Base-by-base conservation (phyloP, 129 eudicot species). In the Saposhnikovia divaricata region DNA sequence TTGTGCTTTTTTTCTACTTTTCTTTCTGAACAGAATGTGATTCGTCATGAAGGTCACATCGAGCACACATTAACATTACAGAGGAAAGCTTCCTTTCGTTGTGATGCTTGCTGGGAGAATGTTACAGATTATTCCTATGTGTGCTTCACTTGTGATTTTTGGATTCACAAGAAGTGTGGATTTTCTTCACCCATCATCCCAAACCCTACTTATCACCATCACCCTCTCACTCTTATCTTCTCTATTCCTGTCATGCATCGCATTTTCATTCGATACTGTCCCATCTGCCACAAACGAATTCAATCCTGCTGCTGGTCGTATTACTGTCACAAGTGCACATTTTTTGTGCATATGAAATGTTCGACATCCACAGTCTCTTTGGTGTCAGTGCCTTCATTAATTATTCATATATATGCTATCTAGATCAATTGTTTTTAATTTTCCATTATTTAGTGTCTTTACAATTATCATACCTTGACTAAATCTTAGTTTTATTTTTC, bases 301-400 rank as follows among this genome's bases (percentile, higher is more conserved):
- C 38, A 9, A 3, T 9, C 38, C 28, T 21, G 9, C 9, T 21
- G 18, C 71, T 63, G 71, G 71, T 28, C 18, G 12, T 63, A 63
- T 63, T 63, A 63, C 39, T 63, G 71, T 27, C 71, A 63, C 37
- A 63, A 63, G 28, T 63, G 71, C 71, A 63, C 71, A 10, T 9
- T n/a, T 63, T 63, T 27, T 63, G 71, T 63, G 71, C 71, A 63
- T 63, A 63, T 63, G 38, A 11, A 10, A 63, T 63, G 71, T 63
- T 9, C 39, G 3, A 25, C 39, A 2, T 12, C 39, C 71, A 63
- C 6, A 63, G 38, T n/a, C 7, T 27, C 71, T 25, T 6, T 63
- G 15, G 18, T 3, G 71, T 63, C 3, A 63, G 71, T 63, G 12
- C 71, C 71, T 11, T 63, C 18, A 27, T 7, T 27, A 21, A 27